Evolutionary conservation across 2,329 filamentous ascomycete genomes (phyloP).

Genomic region (Penicillium sclerotiorum): DNA sequence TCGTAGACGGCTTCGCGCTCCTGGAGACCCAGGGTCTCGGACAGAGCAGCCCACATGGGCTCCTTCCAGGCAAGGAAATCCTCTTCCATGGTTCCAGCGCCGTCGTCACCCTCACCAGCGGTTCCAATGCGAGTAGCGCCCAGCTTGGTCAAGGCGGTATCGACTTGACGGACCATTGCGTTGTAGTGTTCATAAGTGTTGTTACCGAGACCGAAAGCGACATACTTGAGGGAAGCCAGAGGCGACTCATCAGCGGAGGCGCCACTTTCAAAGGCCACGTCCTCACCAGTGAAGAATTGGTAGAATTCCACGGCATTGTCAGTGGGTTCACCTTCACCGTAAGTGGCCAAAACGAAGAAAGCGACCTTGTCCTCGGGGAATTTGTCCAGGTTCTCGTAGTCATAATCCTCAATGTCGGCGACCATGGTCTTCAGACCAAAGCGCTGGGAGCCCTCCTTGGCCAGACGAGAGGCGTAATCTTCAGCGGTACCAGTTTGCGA

Average conservation of each 20-base stretch:
- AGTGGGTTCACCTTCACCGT: slow-evolving; percentile 96
- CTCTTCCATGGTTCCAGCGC: slow-evolving; percentile 98
- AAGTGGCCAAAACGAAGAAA: slow-evolving; percentile 95
- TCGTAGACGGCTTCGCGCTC: slow-evolving; percentile 97
- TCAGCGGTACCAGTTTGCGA: slow-evolving; percentile 98
- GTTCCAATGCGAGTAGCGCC: slow-evolving; percentile 82
- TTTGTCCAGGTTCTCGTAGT: slow-evolving; percentile 89
- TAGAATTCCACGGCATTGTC: slow-evolving; percentile 99
- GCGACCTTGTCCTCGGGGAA: slow-evolving; percentile 88
- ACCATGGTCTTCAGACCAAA: slow-evolving; percentile 98
- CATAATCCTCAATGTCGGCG: slow-evolving; percentile 95
- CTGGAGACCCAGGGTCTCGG: slow-evolving; percentile 81
- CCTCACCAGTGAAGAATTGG: slow-evolving; percentile 85
- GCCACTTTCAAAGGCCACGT: slow-evolving; percentile 76
- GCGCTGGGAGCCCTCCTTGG: slow-evolving; percentile 95
- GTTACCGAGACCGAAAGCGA: slow-evolving; percentile 95
- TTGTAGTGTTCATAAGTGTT: slow-evolving; percentile 99
- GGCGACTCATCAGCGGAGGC: slow-evolving; percentile 65
- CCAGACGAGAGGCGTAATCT: slow-evolving; percentile 93
- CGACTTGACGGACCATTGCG: slow-evolving; percentile 91
- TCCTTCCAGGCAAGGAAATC: slow-evolving; percentile 99
- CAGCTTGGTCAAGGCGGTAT: slow-evolving; percentile 76
- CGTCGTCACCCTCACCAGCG: slow-evolving; percentile 94
- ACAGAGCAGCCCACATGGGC: slow-evolving; percentile 90
- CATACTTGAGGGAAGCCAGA: slow-evolving; percentile 83